Base-by-base conservation (phyloP, 2,329 filamentous ascomycete species). In the Fusarium sp. region DNA sequence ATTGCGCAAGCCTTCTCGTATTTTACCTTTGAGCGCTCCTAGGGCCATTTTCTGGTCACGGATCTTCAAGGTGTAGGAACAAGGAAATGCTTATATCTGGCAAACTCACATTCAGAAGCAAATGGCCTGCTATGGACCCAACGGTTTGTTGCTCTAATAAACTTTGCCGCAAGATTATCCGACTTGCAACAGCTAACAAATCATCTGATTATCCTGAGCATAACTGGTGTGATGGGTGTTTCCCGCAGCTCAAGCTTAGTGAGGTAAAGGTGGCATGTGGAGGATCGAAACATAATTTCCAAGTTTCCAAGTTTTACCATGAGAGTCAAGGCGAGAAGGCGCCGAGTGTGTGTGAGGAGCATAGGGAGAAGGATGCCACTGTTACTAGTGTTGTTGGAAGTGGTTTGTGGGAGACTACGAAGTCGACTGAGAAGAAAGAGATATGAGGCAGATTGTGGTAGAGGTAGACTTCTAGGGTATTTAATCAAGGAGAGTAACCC, bases 1-100 rank as follows among this genome's bases (percentile, higher is more conserved):
- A 74, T 76, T 7, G 81, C 82, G 0, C 82, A 84, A 60, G 82
- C 81, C 4, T 84, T 84, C 62, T 83, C 81, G 3, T 82, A 84
- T 60, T 84, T 83, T 45, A 83, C 82, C 7, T 83, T 82, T 59
- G 82, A 84, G 76, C 80, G 82, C 8, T 83, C 82, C 1, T 69
- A 68, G 54, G 82, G 82, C 23, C 60, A 63, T 25, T 78, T 83
- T 42, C 56, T 83, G 5, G 78, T 83, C 10, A 71, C 58, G 39
- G 81, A 83, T 68, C 69, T 83, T 15, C 82, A 84, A 64, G 82
- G 82, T 10, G 80, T 82, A 2, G 81, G 21, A 57, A 35, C 39
- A 27, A 67, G 67, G 70, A 80, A 77, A 54, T 51, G 48, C 54
- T 57, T 7, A 16, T 57, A 6, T 35, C n/a, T 18, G 54, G 38